Evolutionary conservation across 768 basidiomycete species (phyloP), one percentile per base, ranked within the genome.

Genomic region (Tremella fuciformis): DNA sequence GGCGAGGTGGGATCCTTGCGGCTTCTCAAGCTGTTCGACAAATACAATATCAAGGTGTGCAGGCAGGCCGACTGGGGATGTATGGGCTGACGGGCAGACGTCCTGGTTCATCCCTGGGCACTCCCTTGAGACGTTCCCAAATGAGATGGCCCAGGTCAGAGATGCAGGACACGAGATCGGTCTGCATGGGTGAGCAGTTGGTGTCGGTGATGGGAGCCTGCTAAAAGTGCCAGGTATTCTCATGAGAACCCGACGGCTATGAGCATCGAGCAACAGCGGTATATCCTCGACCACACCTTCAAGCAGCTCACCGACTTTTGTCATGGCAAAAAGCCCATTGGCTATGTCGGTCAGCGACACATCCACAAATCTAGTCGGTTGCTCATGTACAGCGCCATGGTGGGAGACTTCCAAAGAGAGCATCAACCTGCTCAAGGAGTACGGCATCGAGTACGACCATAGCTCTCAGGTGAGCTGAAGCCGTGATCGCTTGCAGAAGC

Each of bases 101-200:
- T 86, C 84, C 9, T 88, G 86, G 86, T 88, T 88, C 72, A 87
- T 88, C 54, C 86, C 86, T 22, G 87, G 86, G 82, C 87, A 89
- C 64, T 85, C 84, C 60, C 76, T 88, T 53, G 87, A 88, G 65
- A 88, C 87, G 0, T 88, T 88, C 71, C 86, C 86, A 0, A 78
- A 84, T 48, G 78, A 88, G 71, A 85, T 86, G 82, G 84, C 82
- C 37, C 82, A 83, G 3, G 84, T 88, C 11, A 79, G 86, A 13
- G 87, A 88, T 70, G 84, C 84, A 16, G 86, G 86, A 0, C 86
- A 88, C 66, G 87, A 89, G 74, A 81, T 88, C 81, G 69, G 52
- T 59, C 64, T 60, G 37, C 21, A 44, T 64, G 29, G 29, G 29
- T 34, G 29, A 34, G 29, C 29, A 4, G 11, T 6, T 34, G 6